These are phyloP conservation scores for Colletotrichum filicis DNA, from an alignment of 2,329 filamentous ascomycete species.

Conservation along the genomic window DNA sequence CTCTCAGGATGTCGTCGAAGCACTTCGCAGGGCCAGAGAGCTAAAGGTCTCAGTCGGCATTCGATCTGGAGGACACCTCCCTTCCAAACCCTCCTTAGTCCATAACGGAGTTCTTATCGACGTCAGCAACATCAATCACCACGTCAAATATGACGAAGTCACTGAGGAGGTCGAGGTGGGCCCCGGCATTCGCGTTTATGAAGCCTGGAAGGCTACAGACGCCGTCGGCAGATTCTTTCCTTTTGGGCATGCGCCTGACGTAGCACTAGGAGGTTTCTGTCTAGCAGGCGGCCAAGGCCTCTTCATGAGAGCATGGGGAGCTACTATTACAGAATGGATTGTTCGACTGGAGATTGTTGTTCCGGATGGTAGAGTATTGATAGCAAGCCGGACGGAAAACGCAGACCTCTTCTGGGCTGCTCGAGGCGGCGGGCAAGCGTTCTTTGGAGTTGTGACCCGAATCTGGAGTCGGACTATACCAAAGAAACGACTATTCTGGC, in stretches of 20 bases:
- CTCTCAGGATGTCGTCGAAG: background rate
- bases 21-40: background rate
- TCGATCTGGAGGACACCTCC: background rate
- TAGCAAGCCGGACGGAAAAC: background rate
- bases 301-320: background rate
- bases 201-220: background rate
- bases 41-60: background rate
- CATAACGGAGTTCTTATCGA: background rate
- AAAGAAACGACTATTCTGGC: background rate
- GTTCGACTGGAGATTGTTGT: background rate
- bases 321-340: background rate
- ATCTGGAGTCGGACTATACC: background rate
- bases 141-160: background rate
- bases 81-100: background rate
- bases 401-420: background rate
- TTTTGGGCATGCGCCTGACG: background rate
- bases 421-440: background rate
- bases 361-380: background rate
- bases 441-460: background rate
- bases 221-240: background rate
- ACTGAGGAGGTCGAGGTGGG: background rate
- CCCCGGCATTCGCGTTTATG: background rate
- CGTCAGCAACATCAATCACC: background rate
- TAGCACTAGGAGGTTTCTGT: background rate
- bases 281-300: background rate